Evolutionary conservation across 495 filamentous ascomycete species (phyloP), one percentile per base, ranked within the genome.

Genomic region (Immersiella caudata): DNA sequence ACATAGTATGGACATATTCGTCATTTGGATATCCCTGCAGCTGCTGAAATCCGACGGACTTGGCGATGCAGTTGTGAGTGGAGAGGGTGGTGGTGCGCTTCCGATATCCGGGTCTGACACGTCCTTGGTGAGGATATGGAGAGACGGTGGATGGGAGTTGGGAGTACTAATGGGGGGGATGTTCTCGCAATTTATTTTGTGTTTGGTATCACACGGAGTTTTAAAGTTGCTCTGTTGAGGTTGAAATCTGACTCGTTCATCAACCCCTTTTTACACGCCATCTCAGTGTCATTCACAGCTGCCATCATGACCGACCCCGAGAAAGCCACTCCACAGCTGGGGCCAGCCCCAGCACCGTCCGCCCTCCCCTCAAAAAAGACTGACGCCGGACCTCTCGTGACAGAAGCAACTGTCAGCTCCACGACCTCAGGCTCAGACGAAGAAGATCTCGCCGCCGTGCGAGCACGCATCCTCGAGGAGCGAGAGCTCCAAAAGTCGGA

Each of bases 391-490:
- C 5, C 40, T 2, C 40, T 46, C 14, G 40, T 46, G 5, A 46
- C 40, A 46, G 54, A 57, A 21, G 21, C 22, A 57, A 57, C 22
- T 9, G 21, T 27, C 21, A 57, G 54, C 11, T 24, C n/a, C 7
- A 25, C 54, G 7, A 57, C 22, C 4, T 46, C 40, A 18, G 40
- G 14, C 4, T 46, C 40, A 18, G 40, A 46, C 60, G 46, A 8
- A 18, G 62, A 64, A 16, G 62, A 64, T 25, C 29, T 52, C 46
- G 16, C 33, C n/a, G 25, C 46, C n/a, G 40, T 35, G 11, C 46
- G 62, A 7, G 25, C 35, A 27, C 25, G 62, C n/a, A 51, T 64
- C 29, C 62, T 64, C n/a, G 62, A 26, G 18, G 21, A 64, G 24
- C 62, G 51, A 14, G 50, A n/a, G 9, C 46, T 54, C 46, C 4